A percentile compares a stretch with the other conserved stretches of the same genome.
Conservation (phyloP, 225 moss, liverwort and hornwort genomes). For the Physcomitrellopsis africana region DNA sequence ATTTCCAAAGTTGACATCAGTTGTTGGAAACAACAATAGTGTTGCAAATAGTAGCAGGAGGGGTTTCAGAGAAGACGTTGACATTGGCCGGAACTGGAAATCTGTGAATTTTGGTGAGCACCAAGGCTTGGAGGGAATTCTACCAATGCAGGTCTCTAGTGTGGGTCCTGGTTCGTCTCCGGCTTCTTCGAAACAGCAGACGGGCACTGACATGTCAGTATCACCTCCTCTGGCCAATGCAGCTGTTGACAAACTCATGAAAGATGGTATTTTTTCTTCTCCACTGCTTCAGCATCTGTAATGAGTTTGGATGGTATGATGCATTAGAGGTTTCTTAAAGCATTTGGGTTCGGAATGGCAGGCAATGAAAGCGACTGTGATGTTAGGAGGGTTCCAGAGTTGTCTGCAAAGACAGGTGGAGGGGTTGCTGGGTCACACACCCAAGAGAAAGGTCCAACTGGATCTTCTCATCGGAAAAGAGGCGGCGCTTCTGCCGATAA, state of each 20-base stretch:
- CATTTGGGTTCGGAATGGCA: conserved; percentile 37
- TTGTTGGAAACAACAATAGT: conserved; percentile 46
- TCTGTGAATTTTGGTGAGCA: conserved; percentile 82
- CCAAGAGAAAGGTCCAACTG: conserved; percentile 67
- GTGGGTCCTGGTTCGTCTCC: conserved; percentile 50
- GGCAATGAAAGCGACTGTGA: conserved; percentile 97
- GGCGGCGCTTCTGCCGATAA: conserved; percentile 95
- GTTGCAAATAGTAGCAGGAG: conserved; percentile 51
- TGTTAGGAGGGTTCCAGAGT: conserved; percentile 94
- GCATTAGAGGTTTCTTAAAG: conserved; percentile 6
- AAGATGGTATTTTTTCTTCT: conserved; percentile 63
- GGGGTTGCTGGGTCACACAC: conserved; percentile 66
- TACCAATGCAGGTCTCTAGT: conserved; percentile 66
- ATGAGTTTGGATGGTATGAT: not conserved
- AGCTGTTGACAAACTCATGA: conserved; percentile 67
- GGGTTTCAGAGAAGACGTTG: conserved; percentile 66
- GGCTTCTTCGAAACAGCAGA: conserved; percentile 76
- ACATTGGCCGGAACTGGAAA: conserved; percentile 79
- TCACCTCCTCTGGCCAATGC: conserved; percentile 64
- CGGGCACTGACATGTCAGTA: conserved; percentile 76
- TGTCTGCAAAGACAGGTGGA: conserved; percentile 65
- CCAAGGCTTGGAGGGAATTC: conserved; percentile 65
- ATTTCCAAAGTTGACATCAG: conserved; percentile 40
- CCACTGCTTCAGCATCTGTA: not conserved
- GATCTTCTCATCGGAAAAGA: conserved; percentile 75